These are phyloP conservation scores for Fagopyrum esculentum DNA, from an alignment of 148 eudicot genomes.

Conservation along the genomic window DNA sequence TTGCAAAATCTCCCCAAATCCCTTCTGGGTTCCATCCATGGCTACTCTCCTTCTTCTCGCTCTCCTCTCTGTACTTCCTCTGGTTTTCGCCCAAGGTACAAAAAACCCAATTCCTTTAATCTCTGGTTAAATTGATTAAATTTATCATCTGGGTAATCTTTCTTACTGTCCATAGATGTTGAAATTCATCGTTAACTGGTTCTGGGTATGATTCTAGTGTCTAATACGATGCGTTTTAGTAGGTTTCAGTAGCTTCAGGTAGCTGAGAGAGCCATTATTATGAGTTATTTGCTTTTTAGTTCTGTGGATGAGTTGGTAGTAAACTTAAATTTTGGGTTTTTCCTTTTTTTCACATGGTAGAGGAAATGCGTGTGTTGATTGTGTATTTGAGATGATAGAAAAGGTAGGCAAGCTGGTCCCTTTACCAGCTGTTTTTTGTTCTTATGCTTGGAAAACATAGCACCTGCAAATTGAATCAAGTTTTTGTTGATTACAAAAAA, in stretches of 20 bases:
- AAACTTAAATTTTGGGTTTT: not conserved
- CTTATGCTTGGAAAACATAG: not conserved
- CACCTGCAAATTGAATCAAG: not conserved
- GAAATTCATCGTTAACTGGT: not conserved
- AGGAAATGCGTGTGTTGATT: not conserved
- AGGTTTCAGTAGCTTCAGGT: not conserved
- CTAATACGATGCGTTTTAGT: not conserved
- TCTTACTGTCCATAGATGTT: not conserved
- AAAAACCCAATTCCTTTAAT: not conserved
- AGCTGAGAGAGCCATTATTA: not conserved
- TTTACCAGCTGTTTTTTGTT: conserved; percentile 7
- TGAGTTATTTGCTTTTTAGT: not conserved
- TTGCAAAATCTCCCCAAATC: not conserved
- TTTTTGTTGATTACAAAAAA: not conserved
- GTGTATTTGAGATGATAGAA: not conserved
- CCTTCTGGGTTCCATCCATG: not conserved
- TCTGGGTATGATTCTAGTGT: not conserved
- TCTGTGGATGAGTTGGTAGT: not conserved
- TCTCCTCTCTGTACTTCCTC: not conserved
- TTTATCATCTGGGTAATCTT: not conserved
- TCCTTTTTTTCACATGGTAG: not conserved
- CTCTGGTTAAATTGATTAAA: not conserved
- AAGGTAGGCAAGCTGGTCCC: conserved; percentile 1
- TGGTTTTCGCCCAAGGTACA: conserved; percentile 3
- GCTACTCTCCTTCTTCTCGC: not conserved